Base-by-base conservation (phyloP, 306 rosid species). In the Lathyrus tuberosus region DNA sequence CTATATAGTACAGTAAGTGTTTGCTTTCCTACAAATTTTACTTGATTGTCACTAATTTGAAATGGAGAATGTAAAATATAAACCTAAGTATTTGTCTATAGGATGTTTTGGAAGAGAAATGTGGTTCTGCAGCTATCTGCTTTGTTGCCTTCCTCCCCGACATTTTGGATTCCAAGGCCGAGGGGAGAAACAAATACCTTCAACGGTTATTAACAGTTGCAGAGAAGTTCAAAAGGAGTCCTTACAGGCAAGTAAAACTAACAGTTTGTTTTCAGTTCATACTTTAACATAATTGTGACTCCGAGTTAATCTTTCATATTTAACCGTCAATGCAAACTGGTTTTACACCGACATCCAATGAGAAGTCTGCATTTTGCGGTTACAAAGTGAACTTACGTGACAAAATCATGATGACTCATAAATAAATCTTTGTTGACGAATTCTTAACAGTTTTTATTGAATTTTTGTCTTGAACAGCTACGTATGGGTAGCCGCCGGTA, bases 101-200 rank as follows among this genome's bases (percentile, higher is more conserved):
- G 99, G 95, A 87, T 77, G 86, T 86, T 51, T 10, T 95, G 90
- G 96, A 95, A 76, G 96, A 91, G 82, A 91, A 91, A 79, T 95
- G 97, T 51, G 97, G 97, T 54, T 74, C 97, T 8, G 95, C 97
- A 6, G 95, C 97, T 51, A 91, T 95, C 77, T 95, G 99, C 81
- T 95, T 95, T 49, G 97, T 89, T 40, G 86, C 99, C 42, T 95
- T 95, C 84, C 93, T 95, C 37, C 99, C 99, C 46, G 97, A 95
- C 73, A 91, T 95, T 72, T 85, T 95, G 87, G 99, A 95, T 75
- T 86, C 97, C 61, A 95, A 91, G 85, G 99, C 99, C 0, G 99
- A 87, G 77, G 99, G 99, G 30, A 87, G 99, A 81, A 91, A 91
- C 86, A 83, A 56, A 67, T 89, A 95, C 82, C 48, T 95, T 69